Evolutionary conservation across 169 alveolate genomes (phyloP), one percentile per base, ranked within the genome.

Genomic region (Ichthyophthirius multifiliis): DNA sequence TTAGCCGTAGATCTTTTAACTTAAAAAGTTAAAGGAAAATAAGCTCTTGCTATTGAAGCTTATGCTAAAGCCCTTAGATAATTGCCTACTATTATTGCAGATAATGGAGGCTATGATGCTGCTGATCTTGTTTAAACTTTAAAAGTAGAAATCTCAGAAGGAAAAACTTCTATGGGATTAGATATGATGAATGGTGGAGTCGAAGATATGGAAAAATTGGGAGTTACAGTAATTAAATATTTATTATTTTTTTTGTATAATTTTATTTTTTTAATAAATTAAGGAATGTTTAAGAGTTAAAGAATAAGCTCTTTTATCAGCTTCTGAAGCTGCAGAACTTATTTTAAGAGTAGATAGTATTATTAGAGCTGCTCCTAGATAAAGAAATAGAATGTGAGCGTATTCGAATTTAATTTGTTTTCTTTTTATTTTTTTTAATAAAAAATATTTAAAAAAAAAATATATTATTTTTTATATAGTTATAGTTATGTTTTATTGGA

Each of bases 321-420:
- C 99, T 13, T 94, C 99, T 32, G 99, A 98, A 93, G 99, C 99
- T 1, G 99, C 99, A 15, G 99, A 98, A 90, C 90, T 98, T 94
- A 98, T 99, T 67, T 90, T 98, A 64, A 96, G 99, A 80, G 99
- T 99, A 18, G 99, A 99, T 80, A 98, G 97, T 92, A 98, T 98
- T 84, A 98, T 99, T 74, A 98, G 96, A 77, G 97, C 99, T 83
- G 99, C 99, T 5, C 99, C 99, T 31, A 97, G 77, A 67, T 37
- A 37, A 67, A 67, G 77, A 67, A 62, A 67, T 10, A 67, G 77
- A 67, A 37, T 67, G 77, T 67, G 77, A 67, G 55, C 5, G n/a
- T n/a, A n/a, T n/a, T n/a, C n/a, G n/a, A n/a, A n/a, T n/a, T n/a
- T n/a, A n/a, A n/a, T n/a, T n/a, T n/a, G n/a, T n/a, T n/a, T n/a